phyloP scores from a whole-genome alignment of 352 stramenopile genomes.

The Sclerospora graminicola region DNA sequence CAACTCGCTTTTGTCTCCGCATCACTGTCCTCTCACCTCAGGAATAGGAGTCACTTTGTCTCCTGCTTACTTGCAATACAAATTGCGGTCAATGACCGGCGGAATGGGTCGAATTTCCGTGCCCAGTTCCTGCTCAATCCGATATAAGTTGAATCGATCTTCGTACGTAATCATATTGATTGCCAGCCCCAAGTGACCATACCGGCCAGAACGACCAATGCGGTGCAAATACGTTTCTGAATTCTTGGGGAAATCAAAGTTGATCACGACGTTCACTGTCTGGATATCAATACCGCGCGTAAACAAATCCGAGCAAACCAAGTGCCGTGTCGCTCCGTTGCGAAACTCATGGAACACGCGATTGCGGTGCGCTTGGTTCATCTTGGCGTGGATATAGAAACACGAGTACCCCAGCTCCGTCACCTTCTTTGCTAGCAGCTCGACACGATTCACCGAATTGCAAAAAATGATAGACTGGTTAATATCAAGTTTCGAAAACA shows the following conservation, averaged over 20 bases:
- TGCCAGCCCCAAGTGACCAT: constrained; percentile 97
- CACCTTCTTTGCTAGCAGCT: constrained; percentile 99
- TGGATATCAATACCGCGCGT: constrained; percentile 99
- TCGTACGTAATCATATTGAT: constrained; percentile 99
- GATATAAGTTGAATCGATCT: constrained; percentile 95
- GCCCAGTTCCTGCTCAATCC: constrained; percentile 98
- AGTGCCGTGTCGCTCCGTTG: constrained; percentile 93
- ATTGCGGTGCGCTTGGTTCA: constrained; percentile 99
- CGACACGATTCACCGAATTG: constrained; percentile 98
- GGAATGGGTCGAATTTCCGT: constrained; percentile 99
- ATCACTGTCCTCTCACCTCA: not conserved
- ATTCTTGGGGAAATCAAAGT: constrained; percentile 99
- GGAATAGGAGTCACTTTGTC: not conserved
- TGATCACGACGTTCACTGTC: constrained; percentile 99
- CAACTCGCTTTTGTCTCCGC: constrained; percentile 7
- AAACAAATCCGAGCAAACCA: constrained; percentile 99
- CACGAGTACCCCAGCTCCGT: constrained; percentile 99
- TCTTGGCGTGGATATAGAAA: constrained; percentile 99
- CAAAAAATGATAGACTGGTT: constrained; percentile 99
- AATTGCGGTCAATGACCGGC: constrained; percentile 94
- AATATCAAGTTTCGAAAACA: constrained; percentile 99
- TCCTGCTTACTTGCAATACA: constrained; percentile 90
- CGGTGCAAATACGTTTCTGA: constrained; percentile 99
- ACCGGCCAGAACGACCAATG: constrained; percentile 97
- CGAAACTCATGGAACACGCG: constrained; percentile 99